Conservation (phyloP, 2,329 filamentous ascomycete species). For the Cladophialophora yegresii region DNA sequence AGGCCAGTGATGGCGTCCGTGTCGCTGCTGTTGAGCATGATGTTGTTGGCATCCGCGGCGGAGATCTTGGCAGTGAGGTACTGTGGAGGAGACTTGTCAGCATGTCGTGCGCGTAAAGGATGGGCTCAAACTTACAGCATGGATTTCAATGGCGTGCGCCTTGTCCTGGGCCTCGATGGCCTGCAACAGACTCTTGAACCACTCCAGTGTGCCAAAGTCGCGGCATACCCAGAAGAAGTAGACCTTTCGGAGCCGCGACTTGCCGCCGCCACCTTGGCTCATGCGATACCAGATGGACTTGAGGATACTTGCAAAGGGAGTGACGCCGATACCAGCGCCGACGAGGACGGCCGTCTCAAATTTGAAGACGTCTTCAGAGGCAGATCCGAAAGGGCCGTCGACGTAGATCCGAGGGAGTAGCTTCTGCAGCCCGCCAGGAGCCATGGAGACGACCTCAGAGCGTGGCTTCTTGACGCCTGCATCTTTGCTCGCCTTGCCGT, state of each 20-base stretch:
- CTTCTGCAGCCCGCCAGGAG: slow-evolving; percentile 62
- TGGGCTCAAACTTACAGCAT: slow-evolving; percentile 56
- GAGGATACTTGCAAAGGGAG: slow-evolving; percentile 56
- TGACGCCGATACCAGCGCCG: slow-evolving; percentile 56
- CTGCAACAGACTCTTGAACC: slow-evolving; percentile 80
- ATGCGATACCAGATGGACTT: slow-evolving; percentile 94
- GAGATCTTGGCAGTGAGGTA: slow-evolving; percentile 88
- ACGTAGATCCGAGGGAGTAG: slow-evolving; percentile 77
- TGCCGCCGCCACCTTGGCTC: slow-evolving; percentile 65
- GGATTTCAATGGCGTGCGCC: slow-evolving; percentile 82
- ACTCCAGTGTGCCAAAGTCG: slow-evolving; percentile 85
- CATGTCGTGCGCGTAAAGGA: background rate
- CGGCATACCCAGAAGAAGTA: slow-evolving; percentile 94
- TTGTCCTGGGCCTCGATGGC: slow-evolving; percentile 86
- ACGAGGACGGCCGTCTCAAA: slow-evolving; percentile 56
- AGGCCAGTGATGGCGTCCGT: slow-evolving; percentile 83
- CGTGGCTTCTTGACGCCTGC: slow-evolving; percentile 42
- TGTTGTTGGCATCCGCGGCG: slow-evolving; percentile 81
- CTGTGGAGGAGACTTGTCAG: slow-evolving; percentile 38
- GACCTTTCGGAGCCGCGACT: slow-evolving; percentile 77
- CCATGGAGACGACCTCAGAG: slow-evolving; percentile 65
- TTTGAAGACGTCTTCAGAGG: slow-evolving; percentile 79
- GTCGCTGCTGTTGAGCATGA: slow-evolving; percentile 82
- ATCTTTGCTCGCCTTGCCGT: slow-evolving; percentile 46
- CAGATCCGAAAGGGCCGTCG: slow-evolving; percentile 81